Conservation (phyloP, 768 basidiomycete genomes). For the Naematelia aurantialba region DNA sequence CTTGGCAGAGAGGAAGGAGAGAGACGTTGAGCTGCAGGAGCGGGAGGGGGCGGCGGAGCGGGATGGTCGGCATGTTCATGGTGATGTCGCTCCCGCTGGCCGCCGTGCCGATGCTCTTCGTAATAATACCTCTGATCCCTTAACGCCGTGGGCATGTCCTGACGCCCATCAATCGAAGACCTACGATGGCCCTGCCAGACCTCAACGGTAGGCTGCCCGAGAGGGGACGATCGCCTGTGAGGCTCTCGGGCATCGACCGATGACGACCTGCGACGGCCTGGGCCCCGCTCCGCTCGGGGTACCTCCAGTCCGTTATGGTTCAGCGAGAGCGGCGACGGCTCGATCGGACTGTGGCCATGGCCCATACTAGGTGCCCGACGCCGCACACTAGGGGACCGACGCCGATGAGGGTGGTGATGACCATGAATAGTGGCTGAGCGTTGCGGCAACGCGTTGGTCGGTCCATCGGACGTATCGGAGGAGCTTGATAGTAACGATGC, state of each 20-base stretch:
- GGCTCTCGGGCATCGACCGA: not conserved
- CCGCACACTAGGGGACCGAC: too few relatives aligned
- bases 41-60: not conserved
- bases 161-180: not conserved
- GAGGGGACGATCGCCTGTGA: too few relatives aligned
- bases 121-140: not conserved
- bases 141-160: not conserved
- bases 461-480: too few relatives aligned
- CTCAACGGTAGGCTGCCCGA: not conserved
- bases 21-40: not conserved
- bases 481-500: not conserved
- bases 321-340: not conserved
- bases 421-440: not conserved
- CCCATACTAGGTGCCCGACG: constrained; percentile 5
- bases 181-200: not conserved
- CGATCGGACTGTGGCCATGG: not conserved
- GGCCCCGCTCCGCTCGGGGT: not conserved
- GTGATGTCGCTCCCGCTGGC: not conserved
- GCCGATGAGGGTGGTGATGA: too few relatives aligned
- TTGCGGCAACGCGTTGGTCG: not conserved
- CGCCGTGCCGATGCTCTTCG: not conserved
- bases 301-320: not conserved
- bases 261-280: not conserved
- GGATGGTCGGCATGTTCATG: constrained; percentile 5
- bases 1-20: not conserved